A percentile compares a stretch with the other conserved stretches of the same genome.
These are phyloP conservation scores for Aquilaria yunnanensis DNA, from an alignment of 345 rosid species.

Conservation along the genomic window DNA sequence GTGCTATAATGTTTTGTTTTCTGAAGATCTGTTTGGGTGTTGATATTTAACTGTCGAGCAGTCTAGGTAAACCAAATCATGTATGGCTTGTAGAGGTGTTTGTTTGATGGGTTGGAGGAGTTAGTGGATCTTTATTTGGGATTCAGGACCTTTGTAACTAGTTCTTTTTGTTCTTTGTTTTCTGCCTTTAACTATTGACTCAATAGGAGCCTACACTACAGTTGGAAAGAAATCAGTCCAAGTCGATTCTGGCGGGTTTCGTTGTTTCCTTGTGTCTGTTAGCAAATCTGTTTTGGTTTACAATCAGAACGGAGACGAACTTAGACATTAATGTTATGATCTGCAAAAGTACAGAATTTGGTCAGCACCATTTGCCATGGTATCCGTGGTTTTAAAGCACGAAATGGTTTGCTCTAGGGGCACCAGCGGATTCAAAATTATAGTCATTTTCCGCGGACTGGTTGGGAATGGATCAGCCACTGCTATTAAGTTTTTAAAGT, in stretches of 20 bases:
- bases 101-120: constrained; percentile 1
- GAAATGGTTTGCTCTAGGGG: too few relatives aligned
- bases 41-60: constrained; percentile 8
- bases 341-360: too few relatives aligned
- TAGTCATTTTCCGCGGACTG: too few relatives aligned
- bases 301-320: neutral
- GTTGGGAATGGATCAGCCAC: too few relatives aligned
- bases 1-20: constrained; percentile 15
- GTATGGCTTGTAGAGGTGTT: neutral
- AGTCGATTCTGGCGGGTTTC: neutral
- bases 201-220: neutral
- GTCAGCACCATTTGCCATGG: too few relatives aligned
- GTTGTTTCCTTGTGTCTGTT: neutral
- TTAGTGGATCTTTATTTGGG: neutral
- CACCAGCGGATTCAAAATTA: too few relatives aligned
- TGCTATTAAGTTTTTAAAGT: neutral
- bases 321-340: too few relatives aligned
- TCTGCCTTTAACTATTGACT: neutral
- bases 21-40: constrained; percentile 16
- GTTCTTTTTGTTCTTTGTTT: constrained; percentile 1
- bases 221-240: neutral
- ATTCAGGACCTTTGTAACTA: neutral
- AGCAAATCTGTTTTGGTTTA: neutral
- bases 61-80: constrained; percentile 11
- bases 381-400: too few relatives aligned